Evolutionary conservation across 371 early-diverging fungal species (phyloP).

Genomic region (Batkoa obscura): DNA sequence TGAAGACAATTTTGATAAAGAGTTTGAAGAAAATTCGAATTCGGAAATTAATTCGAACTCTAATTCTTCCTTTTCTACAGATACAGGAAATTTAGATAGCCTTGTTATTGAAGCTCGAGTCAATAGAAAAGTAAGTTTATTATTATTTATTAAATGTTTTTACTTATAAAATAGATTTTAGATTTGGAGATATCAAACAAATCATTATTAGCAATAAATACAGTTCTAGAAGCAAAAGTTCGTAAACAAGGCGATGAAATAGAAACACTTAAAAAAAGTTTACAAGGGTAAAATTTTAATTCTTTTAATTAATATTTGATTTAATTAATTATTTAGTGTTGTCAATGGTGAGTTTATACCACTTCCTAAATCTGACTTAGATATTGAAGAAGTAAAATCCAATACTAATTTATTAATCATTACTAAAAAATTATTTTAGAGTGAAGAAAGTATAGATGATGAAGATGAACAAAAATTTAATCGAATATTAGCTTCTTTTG

Average conservation of each 20-base stretch:
- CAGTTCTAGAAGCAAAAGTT: conserved; percentile 3
- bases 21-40: no score
- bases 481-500: neutral
- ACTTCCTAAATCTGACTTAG: neutral
- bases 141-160: neutral
- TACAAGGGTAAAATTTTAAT: neutral
- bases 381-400: neutral
- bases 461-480: neutral
- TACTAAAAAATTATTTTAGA: neutral
- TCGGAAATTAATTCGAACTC: neutral
- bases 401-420: neutral
- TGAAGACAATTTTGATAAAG: neutral
- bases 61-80: neutral
- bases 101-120: conserved; percentile 3
- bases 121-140: conserved; percentile 1
- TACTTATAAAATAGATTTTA: neutral
- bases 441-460: neutral
- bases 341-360: neutral
- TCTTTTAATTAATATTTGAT: neutral
- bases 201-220: neutral
- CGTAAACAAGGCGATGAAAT: neutral
- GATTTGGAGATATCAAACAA: conserved; percentile 5
- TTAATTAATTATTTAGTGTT: neutral
- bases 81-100: no score
- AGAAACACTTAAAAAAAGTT: neutral